phyloP scores from a whole-genome alignment of 345 rosid species.

The Brassica carinata region DNA sequence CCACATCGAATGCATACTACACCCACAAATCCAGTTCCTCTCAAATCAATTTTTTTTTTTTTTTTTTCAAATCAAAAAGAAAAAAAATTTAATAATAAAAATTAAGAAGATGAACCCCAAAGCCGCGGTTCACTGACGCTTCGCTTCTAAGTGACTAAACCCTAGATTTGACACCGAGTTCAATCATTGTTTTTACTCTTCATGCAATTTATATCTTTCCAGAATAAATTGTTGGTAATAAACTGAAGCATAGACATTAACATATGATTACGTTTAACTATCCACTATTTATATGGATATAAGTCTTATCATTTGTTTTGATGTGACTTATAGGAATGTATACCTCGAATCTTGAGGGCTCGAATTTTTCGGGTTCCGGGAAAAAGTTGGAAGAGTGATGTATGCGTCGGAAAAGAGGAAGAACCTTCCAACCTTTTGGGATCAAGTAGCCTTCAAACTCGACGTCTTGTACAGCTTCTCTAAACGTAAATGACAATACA shows the following conservation, averaged over 20 bases:
- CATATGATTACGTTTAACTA: neutral
- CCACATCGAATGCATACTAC: slow-evolving; percentile 96
- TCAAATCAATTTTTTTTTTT: slow-evolving; percentile 1
- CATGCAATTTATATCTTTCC: neutral
- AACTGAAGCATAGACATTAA: neutral
- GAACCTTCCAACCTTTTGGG: slow-evolving; percentile 97
- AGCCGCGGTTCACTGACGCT: too few species aligned
- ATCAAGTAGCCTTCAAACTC: slow-evolving; percentile 77
- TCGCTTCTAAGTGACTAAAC: slow-evolving; percentile 21
- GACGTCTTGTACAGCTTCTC: slow-evolving; percentile 90
- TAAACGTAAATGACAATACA: slow-evolving; percentile 83
- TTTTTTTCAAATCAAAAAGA: too few species aligned
- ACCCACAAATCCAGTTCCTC: slow-evolving; percentile 21
- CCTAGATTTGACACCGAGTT: slow-evolving; percentile 11
- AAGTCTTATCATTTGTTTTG: neutral
- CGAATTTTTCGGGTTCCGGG: slow-evolving; percentile 82
- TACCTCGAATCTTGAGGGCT: slow-evolving; percentile 90
- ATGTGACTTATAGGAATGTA: neutral
- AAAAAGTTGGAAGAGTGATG: slow-evolving; percentile 76
- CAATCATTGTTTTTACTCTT: neutral
- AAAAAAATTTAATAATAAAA: too few species aligned
- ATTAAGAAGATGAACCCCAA: too few species aligned
- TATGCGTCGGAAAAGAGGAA: slow-evolving; percentile 87
- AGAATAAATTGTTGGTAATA: neutral
- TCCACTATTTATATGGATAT: neutral